Conservation (phyloP, 2,329 filamentous ascomycete genomes). For the Aspergillus luchuensis region DNA sequence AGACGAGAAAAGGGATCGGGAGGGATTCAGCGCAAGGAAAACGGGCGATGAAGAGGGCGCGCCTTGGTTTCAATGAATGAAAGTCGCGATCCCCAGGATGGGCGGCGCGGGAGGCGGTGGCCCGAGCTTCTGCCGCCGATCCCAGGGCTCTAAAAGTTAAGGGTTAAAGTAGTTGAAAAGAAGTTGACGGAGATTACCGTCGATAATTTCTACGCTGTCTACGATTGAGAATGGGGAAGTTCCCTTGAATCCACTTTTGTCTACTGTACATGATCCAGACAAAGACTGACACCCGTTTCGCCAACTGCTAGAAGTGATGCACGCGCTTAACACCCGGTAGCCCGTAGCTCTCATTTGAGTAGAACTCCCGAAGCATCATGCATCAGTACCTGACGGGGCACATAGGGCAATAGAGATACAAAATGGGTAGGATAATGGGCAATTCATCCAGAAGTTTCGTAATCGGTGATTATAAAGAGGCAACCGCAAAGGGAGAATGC, state of each 20-base stretch:
- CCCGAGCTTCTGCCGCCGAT: slow-evolving; percentile 36
- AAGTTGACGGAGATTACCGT: no score
- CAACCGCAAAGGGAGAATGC: slow-evolving; percentile 6
- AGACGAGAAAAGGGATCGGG: background rate
- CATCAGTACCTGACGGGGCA: background rate
- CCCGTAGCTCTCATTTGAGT: background rate
- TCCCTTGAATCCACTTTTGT: slow-evolving; percentile 8
- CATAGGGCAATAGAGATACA: slow-evolving; percentile 7
- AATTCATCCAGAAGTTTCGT: slow-evolving; percentile 12
- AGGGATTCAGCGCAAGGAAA: slow-evolving; percentile 1
- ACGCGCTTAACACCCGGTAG: background rate
- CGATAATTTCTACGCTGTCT: background rate
- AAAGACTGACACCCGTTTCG: background rate
- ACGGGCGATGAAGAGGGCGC: slow-evolving; percentile 27
- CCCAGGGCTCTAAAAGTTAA: slow-evolving; percentile 1
- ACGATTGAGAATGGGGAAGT: background rate
- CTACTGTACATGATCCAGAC: slow-evolving; percentile 22
- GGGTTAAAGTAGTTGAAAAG: no score
- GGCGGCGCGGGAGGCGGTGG: slow-evolving; percentile 28
- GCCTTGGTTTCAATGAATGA: slow-evolving; percentile 22
- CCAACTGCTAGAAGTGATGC: background rate
- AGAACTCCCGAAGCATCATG: background rate
- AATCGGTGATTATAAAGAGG: slow-evolving; percentile 3
- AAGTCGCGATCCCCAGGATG: slow-evolving; percentile 43
- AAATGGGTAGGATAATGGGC: background rate